A percentile compares a stretch with the other conserved stretches of the same genome.
phyloP scores from a whole-genome alignment of 2,329 filamentous ascomycete genomes.

The Clonostachys rhizophaga region DNA sequence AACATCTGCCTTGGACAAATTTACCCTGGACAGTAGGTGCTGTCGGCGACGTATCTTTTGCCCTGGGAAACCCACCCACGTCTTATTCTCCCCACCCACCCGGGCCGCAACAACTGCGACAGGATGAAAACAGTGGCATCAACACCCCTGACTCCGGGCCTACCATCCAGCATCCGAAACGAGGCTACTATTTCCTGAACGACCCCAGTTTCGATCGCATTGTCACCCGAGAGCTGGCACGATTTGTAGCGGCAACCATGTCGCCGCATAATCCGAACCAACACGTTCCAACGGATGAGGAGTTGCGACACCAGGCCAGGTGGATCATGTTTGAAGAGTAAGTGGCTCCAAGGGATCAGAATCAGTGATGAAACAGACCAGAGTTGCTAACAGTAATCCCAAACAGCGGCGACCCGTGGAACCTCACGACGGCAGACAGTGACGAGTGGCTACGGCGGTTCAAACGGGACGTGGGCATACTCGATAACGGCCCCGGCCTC shows the following conservation, averaged over 20 bases:
- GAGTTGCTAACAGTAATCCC: neutral
- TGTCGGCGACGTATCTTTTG: neutral
- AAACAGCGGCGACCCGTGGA: constrained; percentile 50
- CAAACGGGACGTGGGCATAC: constrained; percentile 46
- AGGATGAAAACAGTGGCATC: neutral
- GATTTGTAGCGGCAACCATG: constrained; percentile 17
- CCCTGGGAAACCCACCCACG: neutral
- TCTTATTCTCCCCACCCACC: neutral
- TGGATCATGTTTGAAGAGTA: constrained; percentile 21
- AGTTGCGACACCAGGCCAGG: constrained; percentile 23
- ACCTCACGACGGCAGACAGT: constrained; percentile 53
- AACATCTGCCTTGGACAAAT: constrained; percentile 9
- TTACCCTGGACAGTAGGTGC: neutral
- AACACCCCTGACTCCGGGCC: neutral
- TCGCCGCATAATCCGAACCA: constrained; percentile 19
- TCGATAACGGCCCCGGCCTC: neutral
- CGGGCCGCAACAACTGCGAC: neutral
- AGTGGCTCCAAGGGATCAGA: constrained; percentile 1
- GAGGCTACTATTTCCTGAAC: constrained; percentile 11
- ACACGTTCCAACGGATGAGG: constrained; percentile 24
- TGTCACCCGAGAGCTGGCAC: constrained; percentile 11
- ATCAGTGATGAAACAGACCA: neutral
- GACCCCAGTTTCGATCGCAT: constrained; percentile 15
- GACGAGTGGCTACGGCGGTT: constrained; percentile 52
- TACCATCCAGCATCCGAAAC: constrained; percentile 1